Conservation (phyloP, 176 grass and related monocot genomes). For the Tillandsia leiboldiana region DNA sequence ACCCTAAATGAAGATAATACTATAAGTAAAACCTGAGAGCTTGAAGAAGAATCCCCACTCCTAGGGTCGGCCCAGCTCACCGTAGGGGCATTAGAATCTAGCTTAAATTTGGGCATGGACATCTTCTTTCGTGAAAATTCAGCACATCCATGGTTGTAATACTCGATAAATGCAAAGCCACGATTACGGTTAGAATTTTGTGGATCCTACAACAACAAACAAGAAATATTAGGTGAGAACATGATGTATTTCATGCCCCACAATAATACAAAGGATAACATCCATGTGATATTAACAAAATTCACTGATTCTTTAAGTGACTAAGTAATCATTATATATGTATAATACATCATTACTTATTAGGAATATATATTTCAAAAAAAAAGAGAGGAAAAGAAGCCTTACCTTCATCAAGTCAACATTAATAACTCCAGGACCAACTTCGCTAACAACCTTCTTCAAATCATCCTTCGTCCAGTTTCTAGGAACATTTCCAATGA, state of each 20-base stretch:
- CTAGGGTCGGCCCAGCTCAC: slow-evolving; percentile 85
- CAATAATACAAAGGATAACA: too few relatives aligned
- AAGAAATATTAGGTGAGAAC: neutral
- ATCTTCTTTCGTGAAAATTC: slow-evolving; percentile 83
- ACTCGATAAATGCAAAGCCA: slow-evolving; percentile 79
- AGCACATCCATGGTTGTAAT: slow-evolving; percentile 88
- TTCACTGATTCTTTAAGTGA: neutral
- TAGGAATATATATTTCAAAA: neutral
- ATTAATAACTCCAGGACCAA: slow-evolving; percentile 75
- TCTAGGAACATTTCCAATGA: slow-evolving; percentile 81
- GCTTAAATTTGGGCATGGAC: slow-evolving; percentile 69
- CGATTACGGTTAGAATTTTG: slow-evolving; percentile 37
- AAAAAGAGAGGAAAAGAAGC: neutral
- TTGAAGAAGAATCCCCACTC: slow-evolving; percentile 48
- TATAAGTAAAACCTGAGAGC: slow-evolving; percentile 36
- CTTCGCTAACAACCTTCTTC: slow-evolving; percentile 47
- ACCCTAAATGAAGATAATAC: neutral
- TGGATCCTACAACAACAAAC: slow-evolving; percentile 35
- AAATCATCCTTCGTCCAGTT: slow-evolving; percentile 67
- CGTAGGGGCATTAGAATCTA: slow-evolving; percentile 62
- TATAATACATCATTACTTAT: too few relatives aligned
- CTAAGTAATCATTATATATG: too few relatives aligned
- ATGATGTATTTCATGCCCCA: neutral
- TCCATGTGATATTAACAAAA: neutral
- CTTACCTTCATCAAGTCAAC: slow-evolving; percentile 71